A percentile compares a stretch with the other conserved stretches of the same genome.
These are phyloP conservation scores for Trichocladium antarcticum DNA, from an alignment of 495 filamentous ascomycete species.

Conservation along the genomic window DNA sequence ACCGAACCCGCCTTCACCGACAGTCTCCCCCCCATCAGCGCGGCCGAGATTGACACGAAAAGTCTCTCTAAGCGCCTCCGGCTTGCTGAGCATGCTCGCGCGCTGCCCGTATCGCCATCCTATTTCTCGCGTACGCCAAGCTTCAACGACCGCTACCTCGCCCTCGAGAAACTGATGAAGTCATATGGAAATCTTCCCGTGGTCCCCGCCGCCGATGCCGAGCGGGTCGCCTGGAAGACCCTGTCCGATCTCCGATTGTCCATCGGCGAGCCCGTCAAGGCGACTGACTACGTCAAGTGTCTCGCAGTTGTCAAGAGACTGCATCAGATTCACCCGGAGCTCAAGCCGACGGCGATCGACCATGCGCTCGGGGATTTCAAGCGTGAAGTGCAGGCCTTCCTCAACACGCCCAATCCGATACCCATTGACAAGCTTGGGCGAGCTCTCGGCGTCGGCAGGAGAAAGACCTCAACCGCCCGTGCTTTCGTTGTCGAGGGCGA, in stretches of 20 bases:
- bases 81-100: constrained; percentile 42
- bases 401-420: constrained; percentile 43
- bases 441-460: constrained; percentile 63
- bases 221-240: constrained; percentile 75
- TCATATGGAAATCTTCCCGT: constrained; percentile 62
- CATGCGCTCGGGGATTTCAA: constrained; percentile 56
- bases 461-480: constrained; percentile 75
- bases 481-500: constrained; percentile 85
- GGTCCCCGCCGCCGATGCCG: constrained; percentile 50
- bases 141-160: constrained; percentile 77
- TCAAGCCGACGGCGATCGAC: constrained; percentile 60
- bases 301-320: constrained; percentile 64
- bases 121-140: constrained; percentile 82
- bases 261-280: constrained; percentile 65
- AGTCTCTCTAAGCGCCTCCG: background rate
- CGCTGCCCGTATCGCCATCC: constrained; percentile 73
- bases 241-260: constrained; percentile 61
- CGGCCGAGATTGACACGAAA: constrained; percentile 11
- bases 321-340: constrained; percentile 70
- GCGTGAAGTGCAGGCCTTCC: constrained; percentile 60
- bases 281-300: constrained; percentile 66
- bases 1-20: background rate
- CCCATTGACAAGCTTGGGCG: constrained; percentile 63
- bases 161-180: constrained; percentile 55
- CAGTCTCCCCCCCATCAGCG: constrained; percentile 17